These are phyloP conservation scores for Leptodermis oblonga DNA, from an alignment of 257 asterid species.

Conservation along the genomic window DNA sequence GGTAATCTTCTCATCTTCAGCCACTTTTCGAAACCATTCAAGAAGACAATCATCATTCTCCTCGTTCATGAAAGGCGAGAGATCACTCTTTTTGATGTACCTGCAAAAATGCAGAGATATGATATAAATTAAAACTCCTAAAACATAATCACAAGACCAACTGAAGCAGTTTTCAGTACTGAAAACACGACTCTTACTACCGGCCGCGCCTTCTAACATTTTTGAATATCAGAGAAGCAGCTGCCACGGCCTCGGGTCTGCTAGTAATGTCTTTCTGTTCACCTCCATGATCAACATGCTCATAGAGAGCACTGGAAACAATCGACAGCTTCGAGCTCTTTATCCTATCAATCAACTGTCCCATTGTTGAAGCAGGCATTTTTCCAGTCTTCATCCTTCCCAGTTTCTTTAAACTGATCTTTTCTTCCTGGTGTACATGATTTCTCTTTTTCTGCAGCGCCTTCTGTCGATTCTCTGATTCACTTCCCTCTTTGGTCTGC, in stretches of 20 bases:
- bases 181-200: too few species aligned
- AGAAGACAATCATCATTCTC: slow-evolving; percentile 18
- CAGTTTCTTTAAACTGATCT: slow-evolving; percentile 10
- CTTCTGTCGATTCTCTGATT: slow-evolving; percentile 1
- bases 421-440: not conserved
- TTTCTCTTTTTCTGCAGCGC: not conserved
- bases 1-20: slow-evolving; percentile 18
- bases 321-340: slow-evolving; percentile 14
- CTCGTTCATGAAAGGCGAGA: slow-evolving; percentile 14
- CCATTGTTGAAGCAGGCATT: slow-evolving; percentile 27
- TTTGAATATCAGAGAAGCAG: slow-evolving; percentile 23
- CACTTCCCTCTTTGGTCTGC: not conserved
- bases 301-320: slow-evolving; percentile 13
- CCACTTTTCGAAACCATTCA: slow-evolving; percentile 22
- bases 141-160: not conserved
- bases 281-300: not conserved
- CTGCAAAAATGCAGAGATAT: slow-evolving; percentile 2
- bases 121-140: not conserved
- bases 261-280: slow-evolving; percentile 23
- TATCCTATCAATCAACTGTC: slow-evolving; percentile 22
- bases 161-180: not conserved
- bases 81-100: slow-evolving; percentile 21
- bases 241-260: slow-evolving; percentile 18
- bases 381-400: slow-evolving; percentile 20
- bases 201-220: too few species aligned